These are phyloP conservation scores for Colletotrichum sp. DNA, from an alignment of 2,329 filamentous ascomycete species.

Conservation along the genomic window DNA sequence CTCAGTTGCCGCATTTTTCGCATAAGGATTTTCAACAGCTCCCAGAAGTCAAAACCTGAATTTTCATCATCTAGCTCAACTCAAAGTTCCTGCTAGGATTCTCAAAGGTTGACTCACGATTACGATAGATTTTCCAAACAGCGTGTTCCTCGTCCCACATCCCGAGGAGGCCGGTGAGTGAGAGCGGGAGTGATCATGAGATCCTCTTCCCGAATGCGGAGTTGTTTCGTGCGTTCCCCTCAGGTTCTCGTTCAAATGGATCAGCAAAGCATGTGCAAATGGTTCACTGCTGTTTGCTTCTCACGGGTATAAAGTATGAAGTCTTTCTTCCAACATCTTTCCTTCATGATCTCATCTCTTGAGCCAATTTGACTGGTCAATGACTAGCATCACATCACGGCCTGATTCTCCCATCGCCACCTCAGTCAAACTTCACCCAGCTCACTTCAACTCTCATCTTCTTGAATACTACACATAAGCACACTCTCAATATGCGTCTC, in stretches of 20 bases:
- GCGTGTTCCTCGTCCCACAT: neutral
- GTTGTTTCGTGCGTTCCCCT: neutral
- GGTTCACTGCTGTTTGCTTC: rapidly evolving
- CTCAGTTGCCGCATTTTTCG: neutral
- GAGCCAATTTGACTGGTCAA: neutral
- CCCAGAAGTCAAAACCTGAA: neutral
- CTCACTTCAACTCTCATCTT: neutral
- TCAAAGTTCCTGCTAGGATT: neutral
- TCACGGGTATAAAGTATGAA: neutral
- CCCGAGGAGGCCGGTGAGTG: neutral
- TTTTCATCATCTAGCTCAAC: no score
- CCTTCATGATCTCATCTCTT: neutral
- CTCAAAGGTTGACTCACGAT: neutral
- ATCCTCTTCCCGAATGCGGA: neutral
- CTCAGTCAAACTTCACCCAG: neutral
- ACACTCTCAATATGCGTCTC: neutral
- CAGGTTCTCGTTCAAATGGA: neutral
- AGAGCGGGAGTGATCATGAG: neutral
- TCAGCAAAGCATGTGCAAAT: neutral
- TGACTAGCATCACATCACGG: neutral
- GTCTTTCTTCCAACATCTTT: neutral
- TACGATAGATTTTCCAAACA: neutral
- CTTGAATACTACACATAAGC: neutral
- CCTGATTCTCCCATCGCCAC: neutral
- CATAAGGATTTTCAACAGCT: neutral